Base-by-base conservation (phyloP, 2,329 filamentous ascomycete species). In the Xylariaceae sp. region DNA sequence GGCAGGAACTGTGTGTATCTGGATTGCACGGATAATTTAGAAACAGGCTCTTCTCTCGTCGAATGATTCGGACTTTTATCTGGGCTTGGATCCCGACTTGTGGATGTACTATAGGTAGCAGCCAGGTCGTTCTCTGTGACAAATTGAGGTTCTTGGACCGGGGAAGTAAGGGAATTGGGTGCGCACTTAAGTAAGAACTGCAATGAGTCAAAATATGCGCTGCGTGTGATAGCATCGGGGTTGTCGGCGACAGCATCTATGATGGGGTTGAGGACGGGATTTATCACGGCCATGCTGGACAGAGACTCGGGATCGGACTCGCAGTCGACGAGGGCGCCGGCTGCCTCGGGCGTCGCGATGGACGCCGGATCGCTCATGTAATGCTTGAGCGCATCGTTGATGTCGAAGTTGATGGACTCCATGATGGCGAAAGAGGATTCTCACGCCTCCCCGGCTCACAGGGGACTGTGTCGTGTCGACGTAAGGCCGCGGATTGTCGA, bases 131-230 rank as follows among this genome's bases (percentile, higher is more conserved):
- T 55, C 64, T 61, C 57, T 61, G 60, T 56, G 51, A 62, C 35
- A 15, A 42, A 45, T 55, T 47, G 61, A 30, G 57, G 23, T 18
- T 48, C 56, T 51, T 53, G 61, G 59, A 58, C 61, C 58, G 67
- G 62, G 65, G 70, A 60, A 60, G 69, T 66, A 70, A 70, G 69
- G 76, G 77, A 81, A 73, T 78, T 80, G 76, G 84, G 82, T 71
- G 84, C 91, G 80, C 85, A 97, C 93, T 99, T 99, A 78, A 99
- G 82, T 61, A 99, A 80, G 72, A 96, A 96, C 75, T 97, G 93
- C 68, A 99, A 76, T 63, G 92, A 96, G 78, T 99, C 93, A 77
- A 97, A 92, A 65, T 88, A 83, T 55, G 86, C 83, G 69, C 86
- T 84, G 75, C 87, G 88, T 63, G 86, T 87, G 66, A 99, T 88